These are phyloP conservation scores for Boletus pseudo-olivaceus DNA, from an alignment of 768 basidiomycete species.

Conservation along the genomic window DNA sequence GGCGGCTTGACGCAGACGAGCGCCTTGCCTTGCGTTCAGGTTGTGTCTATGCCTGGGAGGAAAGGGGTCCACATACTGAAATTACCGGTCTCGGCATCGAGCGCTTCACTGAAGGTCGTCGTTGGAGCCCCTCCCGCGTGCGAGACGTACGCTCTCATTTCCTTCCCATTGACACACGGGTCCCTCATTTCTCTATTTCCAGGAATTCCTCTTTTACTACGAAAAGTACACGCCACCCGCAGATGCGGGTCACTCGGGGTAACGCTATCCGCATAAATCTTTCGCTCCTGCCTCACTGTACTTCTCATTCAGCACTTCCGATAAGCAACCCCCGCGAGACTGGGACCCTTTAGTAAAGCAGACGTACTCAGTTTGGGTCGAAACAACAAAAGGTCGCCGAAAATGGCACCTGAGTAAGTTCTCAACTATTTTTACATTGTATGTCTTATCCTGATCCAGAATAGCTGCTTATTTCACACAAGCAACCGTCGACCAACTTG, in stretches of 20 bases:
- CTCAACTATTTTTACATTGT: neutral
- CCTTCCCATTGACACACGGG: neutral
- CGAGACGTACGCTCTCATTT: conserved; percentile 56
- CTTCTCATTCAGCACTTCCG: conserved; percentile 31
- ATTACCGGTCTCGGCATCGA: conserved; percentile 80
- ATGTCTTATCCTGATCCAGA: conserved; percentile 19
- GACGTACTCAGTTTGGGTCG: conserved; percentile 79
- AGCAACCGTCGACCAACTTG: conserved; percentile 64
- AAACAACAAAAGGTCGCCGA: conserved; percentile 57
- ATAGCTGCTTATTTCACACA: conserved; percentile 84
- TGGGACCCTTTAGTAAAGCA: conserved; percentile 78
- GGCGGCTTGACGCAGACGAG: conserved; percentile 76
- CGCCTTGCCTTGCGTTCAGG: conserved; percentile 48
- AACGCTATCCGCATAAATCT: conserved; percentile 10
- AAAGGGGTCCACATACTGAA: conserved; percentile 68
- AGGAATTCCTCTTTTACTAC: conserved; percentile 87
- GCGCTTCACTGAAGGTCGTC: conserved; percentile 78
- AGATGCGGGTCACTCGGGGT: conserved; percentile 45
- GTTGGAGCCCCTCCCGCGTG: conserved; percentile 82
- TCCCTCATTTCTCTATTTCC: conserved; percentile 16
- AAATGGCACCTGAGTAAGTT: conserved; percentile 83
- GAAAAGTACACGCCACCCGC: conserved; percentile 59
- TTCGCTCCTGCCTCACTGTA: conserved; percentile 6
- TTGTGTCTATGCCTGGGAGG: conserved; percentile 65
- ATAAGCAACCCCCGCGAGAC: conserved; percentile 53